Evolutionary conservation across 495 filamentous ascomycete genomes (phyloP).

Genomic region (Aspergillus indologenus): DNA sequence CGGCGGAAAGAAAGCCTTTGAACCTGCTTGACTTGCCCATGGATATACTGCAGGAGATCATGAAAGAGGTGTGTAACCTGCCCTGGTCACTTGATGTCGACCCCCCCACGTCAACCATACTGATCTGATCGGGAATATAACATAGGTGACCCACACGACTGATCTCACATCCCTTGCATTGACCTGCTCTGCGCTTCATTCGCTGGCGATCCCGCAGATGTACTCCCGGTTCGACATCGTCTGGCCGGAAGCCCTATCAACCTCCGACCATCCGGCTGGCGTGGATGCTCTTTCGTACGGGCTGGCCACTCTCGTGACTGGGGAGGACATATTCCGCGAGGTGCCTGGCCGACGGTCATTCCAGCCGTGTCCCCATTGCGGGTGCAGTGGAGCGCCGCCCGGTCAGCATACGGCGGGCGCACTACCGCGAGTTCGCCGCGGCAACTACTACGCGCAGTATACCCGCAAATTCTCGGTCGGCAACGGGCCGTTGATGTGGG

Average conservation of each 20-base stretch:
- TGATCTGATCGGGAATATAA: constrained; percentile 9
- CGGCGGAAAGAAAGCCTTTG: constrained; percentile 32
- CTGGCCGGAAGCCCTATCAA: constrained; percentile 73
- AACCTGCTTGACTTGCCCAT: constrained; percentile 78
- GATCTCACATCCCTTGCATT: constrained; percentile 81
- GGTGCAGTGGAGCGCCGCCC: constrained; percentile 22
- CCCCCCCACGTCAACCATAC: background rate
- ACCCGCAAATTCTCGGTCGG: constrained; percentile 88
- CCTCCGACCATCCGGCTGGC: constrained; percentile 64
- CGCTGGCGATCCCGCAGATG: constrained; percentile 77
- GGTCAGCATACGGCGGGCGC: constrained; percentile 15
- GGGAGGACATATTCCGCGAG: constrained; percentile 65
- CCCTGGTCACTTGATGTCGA: background rate
- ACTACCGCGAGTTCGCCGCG: constrained; percentile 39
- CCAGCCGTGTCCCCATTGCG: constrained; percentile 36
- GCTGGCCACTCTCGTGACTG: constrained; percentile 79
- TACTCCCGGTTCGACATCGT: constrained; percentile 93
- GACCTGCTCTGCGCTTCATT: constrained; percentile 81
- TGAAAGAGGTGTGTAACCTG: constrained; percentile 69
- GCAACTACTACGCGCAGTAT: constrained; percentile 81
- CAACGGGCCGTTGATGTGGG: constrained; percentile 80
- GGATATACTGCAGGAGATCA: constrained; percentile 82
- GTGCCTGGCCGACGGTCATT: constrained; percentile 17
- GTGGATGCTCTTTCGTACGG: constrained; percentile 93
- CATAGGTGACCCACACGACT: constrained; percentile 80